phyloP scores from a whole-genome alignment of 129 eudicot species.

The Flaveria linearis region DNA sequence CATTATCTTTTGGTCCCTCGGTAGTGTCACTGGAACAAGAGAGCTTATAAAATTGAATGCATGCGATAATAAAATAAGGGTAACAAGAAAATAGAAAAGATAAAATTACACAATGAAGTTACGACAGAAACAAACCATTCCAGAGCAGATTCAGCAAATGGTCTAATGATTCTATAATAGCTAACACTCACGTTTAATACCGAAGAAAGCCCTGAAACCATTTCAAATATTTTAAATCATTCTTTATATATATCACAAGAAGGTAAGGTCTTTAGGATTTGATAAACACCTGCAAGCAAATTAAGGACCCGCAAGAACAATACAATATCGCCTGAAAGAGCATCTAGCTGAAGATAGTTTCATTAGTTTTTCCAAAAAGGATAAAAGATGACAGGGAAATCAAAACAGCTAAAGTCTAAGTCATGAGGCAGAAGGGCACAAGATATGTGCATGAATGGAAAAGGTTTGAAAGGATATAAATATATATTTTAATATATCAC shows the following conservation, averaged over 20 bases:
- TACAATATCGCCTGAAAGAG: constrained; percentile 90
- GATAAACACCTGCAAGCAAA: constrained; percentile 78
- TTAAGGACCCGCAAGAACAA: constrained; percentile 82
- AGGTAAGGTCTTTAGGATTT: constrained; percentile 22
- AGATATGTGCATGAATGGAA: neutral
- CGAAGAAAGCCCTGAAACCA: constrained; percentile 77
- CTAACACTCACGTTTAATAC: constrained; percentile 66
- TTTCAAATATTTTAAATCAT: constrained; percentile 25
- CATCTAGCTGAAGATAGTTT: constrained; percentile 73
- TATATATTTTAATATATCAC: neutral
- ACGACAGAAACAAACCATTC: constrained; percentile 52
- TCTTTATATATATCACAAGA: constrained; percentile 5
- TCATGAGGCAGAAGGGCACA: neutral
- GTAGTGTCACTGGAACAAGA: constrained; percentile 57
- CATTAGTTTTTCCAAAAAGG: constrained; percentile 36
- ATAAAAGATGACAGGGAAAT: constrained; percentile 2
- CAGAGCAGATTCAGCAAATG: constrained; percentile 91
- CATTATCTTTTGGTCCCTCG: constrained; percentile 49
- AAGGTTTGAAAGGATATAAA: neutral
- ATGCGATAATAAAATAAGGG: neutral
- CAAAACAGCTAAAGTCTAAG: constrained; percentile 4
- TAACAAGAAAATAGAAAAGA: neutral
- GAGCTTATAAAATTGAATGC: constrained; percentile 15
- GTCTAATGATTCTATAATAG: constrained; percentile 86
- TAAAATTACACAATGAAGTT: constrained; percentile 4